Base-by-base conservation (phyloP, 768 basidiomycete genomes). In the Inosperma sp. region DNA sequence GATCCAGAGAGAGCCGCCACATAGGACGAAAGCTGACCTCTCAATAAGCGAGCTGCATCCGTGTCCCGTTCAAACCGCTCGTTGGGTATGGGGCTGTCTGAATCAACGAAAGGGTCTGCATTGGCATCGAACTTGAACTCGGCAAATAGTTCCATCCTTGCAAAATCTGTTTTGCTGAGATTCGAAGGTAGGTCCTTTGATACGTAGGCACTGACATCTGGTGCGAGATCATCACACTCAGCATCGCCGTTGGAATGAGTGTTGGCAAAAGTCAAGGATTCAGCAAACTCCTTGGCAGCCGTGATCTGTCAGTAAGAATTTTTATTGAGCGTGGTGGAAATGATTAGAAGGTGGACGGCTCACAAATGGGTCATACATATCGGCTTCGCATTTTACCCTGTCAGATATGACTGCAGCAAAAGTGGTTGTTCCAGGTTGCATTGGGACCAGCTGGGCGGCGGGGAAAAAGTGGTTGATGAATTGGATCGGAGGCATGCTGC, bases 11-110 rank as follows among this genome's bases (percentile, higher is more conserved):
- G 51, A 30, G 62, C 60, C 10, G 59, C 53, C 1, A 54, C 53
- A 35, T 65, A 68, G 13, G 55, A 42, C 1, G 55, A 54, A 7
- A 69, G 49, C 40, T 68, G 62, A 0, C 63, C 63, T 16, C 30
- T 6, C 5, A 12, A n/a, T 14, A 8, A 4, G 5, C 7, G 4
- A 26, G 5, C 25, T 26, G 7, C n/a, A 3, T 26, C 23, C 4
- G 42, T 43, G n/a, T 43, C n/a, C 25, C 27, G 23, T 16, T 43
- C 42, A 19, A 43, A 43, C 3, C 10, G 17, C 36, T 16, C 10
- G 6, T 7, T 12, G 3, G 6, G 14, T 17, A 4, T 12, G 13
- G 6, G 7, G 12, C 4, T 4, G 4, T 16, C n/a, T 7, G 36
- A 17, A 39, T 39, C 36, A 21, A 7, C 5, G n/a, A 39, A 39